A percentile compares a stretch with the other conserved stretches of the same genome.
Conservation (phyloP, 768 basidiomycete genomes). For the Coprinellus aureogranulatus region DNA sequence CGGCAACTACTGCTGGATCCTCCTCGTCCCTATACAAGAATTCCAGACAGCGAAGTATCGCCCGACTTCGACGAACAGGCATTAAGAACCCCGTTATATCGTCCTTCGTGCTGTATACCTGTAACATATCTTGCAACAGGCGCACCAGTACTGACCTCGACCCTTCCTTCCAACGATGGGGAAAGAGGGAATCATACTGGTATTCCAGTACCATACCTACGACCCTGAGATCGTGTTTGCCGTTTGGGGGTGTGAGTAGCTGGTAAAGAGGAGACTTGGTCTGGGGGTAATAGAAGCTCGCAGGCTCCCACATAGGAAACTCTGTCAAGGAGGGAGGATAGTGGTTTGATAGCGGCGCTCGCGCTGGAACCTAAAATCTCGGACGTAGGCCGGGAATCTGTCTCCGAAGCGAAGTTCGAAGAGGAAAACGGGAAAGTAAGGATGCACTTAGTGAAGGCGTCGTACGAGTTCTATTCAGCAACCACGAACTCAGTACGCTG, state of each 20-base stretch:
- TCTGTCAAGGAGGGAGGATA: conserved; percentile 60
- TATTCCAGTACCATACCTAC: conserved; percentile 58
- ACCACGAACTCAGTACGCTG: not conserved
- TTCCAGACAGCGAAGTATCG: conserved; percentile 55
- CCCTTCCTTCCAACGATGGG: conserved; percentile 56
- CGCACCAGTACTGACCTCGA: conserved; percentile 37
- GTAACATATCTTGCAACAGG: conserved; percentile 49
- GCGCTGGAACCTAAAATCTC: conserved; percentile 37
- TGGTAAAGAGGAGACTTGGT: conserved; percentile 46
- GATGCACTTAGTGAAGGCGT: conserved; percentile 53
- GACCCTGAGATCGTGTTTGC: conserved; percentile 27
- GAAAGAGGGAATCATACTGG: conserved; percentile 57
- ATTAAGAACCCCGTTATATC: conserved; percentile 19
- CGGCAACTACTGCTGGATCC: conserved; percentile 21
- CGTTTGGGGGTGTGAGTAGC: conserved; percentile 7
- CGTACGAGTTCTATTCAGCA: conserved; percentile 52
- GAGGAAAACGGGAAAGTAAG: conserved; percentile 50
- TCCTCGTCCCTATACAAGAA: conserved; percentile 38
- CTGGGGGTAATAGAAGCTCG: conserved; percentile 57
- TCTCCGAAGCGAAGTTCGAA: conserved; percentile 36
- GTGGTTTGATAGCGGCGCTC: conserved; percentile 47
- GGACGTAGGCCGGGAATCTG: conserved; percentile 24
- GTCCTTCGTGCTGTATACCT: conserved; percentile 43
- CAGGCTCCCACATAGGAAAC: conserved; percentile 65
- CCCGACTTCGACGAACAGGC: conserved; percentile 59